These are phyloP conservation scores for Podila clonocystis DNA, from an alignment of 192 early-diverging fungal genomes.

Conservation along the genomic window DNA sequence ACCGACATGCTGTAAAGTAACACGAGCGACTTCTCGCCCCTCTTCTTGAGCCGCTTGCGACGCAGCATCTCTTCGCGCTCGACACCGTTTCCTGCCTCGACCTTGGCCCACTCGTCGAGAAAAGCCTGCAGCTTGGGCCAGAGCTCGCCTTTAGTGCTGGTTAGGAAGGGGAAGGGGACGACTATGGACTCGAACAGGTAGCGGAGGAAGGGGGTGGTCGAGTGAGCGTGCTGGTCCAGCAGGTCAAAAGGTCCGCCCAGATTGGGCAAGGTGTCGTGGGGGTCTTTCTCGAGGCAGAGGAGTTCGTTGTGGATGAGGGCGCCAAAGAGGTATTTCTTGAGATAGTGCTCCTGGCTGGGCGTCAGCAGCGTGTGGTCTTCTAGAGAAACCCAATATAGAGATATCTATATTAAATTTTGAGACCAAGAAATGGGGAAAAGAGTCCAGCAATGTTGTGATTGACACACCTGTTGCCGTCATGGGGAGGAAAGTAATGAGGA, in stretches of 20 bases:
- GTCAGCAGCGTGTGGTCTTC: slow-evolving; percentile 4
- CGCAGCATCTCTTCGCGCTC: slow-evolving; percentile 27
- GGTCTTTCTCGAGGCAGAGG: slow-evolving; percentile 19
- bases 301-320: slow-evolving; percentile 53
- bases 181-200: slow-evolving; percentile 53
- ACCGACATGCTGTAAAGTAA: slow-evolving; percentile 24
- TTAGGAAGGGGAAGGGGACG: slow-evolving; percentile 55
- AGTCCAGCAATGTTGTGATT: no score
- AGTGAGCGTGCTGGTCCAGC: slow-evolving; percentile 6
- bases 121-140: slow-evolving; percentile 57
- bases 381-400: no score
- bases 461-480: no score
- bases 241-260: slow-evolving; percentile 16
- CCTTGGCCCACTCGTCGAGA: slow-evolving; percentile 52
- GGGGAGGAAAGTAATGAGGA: not conserved
- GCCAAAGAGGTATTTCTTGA: slow-evolving; percentile 57
- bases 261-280: slow-evolving; percentile 6
- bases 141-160: slow-evolving; percentile 33
- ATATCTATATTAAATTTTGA: no score
- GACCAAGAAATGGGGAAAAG: no score
- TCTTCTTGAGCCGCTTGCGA: slow-evolving; percentile 15
- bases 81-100: slow-evolving; percentile 34
- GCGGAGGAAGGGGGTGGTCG: slow-evolving; percentile 49
- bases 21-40: slow-evolving; percentile 13
- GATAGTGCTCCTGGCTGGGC: slow-evolving; percentile 56